Evolutionary conservation across 1,139 yeast species (phyloP), one percentile per base, ranked within the genome.

Genomic region (Geotrichum citri-aurantii): DNA sequence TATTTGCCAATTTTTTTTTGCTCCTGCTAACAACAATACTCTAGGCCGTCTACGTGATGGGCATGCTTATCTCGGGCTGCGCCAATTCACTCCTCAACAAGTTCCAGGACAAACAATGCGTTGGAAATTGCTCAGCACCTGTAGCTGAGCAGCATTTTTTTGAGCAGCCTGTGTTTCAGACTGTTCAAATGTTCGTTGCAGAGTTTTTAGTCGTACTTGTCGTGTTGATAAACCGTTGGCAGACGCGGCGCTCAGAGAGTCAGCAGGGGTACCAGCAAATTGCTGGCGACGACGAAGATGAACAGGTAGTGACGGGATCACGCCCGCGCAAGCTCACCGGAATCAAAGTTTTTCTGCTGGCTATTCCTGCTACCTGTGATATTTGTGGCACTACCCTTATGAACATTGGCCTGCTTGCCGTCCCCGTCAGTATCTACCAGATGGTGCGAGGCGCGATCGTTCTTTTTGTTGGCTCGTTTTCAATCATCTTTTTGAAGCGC

Each of bases 381-480:
- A 78, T 88, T 58, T 69, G 81, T 52, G 93, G 86, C 2, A 88
- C 95, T 1, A 87, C 95, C 0, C 72, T 88, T 65, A 80, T 88
- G 81, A 86, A 87, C 65, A 71, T 87, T n/a, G 95, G 95, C 0
- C 77, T 88, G 63, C 71, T 87, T 17, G 83, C 84, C 69, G 84
- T 85, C 1, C 95, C 95, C 0, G 95, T 88, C n/a, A 85, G 92
- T 1, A 80, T 88, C 52, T 88, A 86, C 71, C 96, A 88, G 70
- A 88, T 88, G 95, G 84, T 87, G 14, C 77, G 95, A 64, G 95
- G 96, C 3, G 81, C 92, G 0, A 75, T 88, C 54, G 90, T 88
- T 50, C 74, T 88, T 50, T 87, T 86, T 74, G 95, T 88, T 37
- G 96, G 92, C 1, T 71, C 84, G 21, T 79, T 87, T 67, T 84